Evolutionary conservation across 2,329 filamentous ascomycete genomes (phyloP).

Genomic region (Fusarium bactridioides): DNA sequence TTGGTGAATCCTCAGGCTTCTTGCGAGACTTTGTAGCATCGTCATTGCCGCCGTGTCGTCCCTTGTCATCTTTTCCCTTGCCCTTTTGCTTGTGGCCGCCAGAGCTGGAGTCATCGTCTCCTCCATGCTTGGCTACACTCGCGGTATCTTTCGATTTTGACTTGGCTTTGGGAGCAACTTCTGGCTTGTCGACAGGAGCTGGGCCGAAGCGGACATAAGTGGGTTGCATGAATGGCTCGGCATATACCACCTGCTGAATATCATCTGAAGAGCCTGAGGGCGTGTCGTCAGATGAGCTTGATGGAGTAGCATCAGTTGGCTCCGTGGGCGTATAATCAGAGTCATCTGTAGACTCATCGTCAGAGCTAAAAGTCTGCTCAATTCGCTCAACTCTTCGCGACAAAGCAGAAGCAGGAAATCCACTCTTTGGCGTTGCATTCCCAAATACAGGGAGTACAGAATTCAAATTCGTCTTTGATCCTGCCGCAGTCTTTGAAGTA

Average conservation of each 20-base stretch:
- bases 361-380: neutral
- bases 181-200: neutral
- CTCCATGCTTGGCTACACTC: neutral
- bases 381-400: neutral
- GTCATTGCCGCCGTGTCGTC: neutral
- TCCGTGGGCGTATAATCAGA: neutral
- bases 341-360: neutral
- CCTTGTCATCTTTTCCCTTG: neutral
- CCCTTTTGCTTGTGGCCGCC: neutral
- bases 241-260: neutral
- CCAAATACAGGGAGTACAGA: neutral
- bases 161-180: neutral
- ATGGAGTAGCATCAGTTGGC: neutral
- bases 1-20: neutral
- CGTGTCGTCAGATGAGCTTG: neutral
- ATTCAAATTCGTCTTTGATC: neutral
- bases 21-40: neutral
- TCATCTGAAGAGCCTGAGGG: neutral
- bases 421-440: neutral
- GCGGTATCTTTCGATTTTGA: neutral
- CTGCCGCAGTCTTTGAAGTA: neutral
- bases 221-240: conserved; percentile 8
- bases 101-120: neutral
- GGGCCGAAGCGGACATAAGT: neutral
- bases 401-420: neutral